Evolutionary conservation across 179 eudicot species (phyloP).

Genomic region (Carnegiea gigantea): DNA sequence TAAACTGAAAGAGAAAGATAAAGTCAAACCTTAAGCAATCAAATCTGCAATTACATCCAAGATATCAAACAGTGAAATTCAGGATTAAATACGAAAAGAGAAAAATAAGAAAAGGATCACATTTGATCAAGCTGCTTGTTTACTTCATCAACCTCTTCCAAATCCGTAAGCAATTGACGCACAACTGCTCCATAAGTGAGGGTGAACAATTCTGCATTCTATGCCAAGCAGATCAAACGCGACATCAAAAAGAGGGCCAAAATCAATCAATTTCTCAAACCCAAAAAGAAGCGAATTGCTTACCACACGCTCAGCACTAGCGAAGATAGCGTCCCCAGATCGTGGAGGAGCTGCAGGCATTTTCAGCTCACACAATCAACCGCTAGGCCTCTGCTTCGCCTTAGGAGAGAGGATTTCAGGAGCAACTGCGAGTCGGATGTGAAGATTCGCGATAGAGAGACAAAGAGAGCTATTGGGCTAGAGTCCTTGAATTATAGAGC

Average conservation of each 20-base stretch:
- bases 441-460: background rate
- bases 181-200: slow-evolving; percentile 95
- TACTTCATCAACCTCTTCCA: slow-evolving; percentile 97
- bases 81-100: background rate
- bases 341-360: slow-evolving; percentile 76
- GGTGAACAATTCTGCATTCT: slow-evolving; percentile 95
- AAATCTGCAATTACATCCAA: background rate
- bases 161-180: slow-evolving; percentile 88
- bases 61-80: background rate
- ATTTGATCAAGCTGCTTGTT: slow-evolving; percentile 99
- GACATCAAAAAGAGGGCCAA: background rate
- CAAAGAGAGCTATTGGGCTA: background rate
- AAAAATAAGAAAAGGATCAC: slow-evolving; percentile 24
- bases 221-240: background rate
- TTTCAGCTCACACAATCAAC: background rate
- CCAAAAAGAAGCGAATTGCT: slow-evolving; percentile 9
- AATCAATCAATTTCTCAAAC: background rate
- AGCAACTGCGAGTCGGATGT: background rate
- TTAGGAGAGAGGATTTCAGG: slow-evolving; percentile 2
- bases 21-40: too few relatives aligned
- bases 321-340: slow-evolving; percentile 89
- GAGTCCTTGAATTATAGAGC: too few relatives aligned
- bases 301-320: slow-evolving; percentile 74
- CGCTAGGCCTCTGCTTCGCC: background rate
- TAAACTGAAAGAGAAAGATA: background rate